phyloP scores from a whole-genome alignment of 768 basidiomycete species.

The Hygrophorus pudorinus region DNA sequence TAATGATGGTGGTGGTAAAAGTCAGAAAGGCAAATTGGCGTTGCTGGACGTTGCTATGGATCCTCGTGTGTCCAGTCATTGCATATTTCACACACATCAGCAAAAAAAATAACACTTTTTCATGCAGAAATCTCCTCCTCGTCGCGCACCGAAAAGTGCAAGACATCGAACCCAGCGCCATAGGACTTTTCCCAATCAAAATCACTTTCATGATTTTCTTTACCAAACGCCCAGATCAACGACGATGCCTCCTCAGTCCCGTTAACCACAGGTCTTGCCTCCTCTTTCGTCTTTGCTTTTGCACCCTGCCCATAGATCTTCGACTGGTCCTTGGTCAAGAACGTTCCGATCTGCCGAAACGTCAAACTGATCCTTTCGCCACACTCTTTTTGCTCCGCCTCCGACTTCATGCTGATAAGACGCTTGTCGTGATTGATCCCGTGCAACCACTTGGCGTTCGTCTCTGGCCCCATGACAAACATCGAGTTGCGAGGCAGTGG shows the following conservation, averaged over 20 bases:
- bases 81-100: too few species aligned
- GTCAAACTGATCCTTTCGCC: constrained; percentile 73
- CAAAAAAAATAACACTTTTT: too few species aligned
- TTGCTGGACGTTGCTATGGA: too few species aligned
- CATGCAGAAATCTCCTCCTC: too few species aligned
- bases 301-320: constrained; percentile 70
- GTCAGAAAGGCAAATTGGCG: too few species aligned
- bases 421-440: constrained; percentile 73
- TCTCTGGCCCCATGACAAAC: constrained; percentile 69
- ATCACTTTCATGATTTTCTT: constrained; percentile 58
- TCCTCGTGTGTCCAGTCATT: too few species aligned
- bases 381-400: constrained; percentile 41
- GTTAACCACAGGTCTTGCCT: constrained; percentile 43
- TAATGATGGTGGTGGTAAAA: too few species aligned
- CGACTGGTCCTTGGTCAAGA: constrained; percentile 39
- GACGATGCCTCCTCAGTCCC: constrained; percentile 37
- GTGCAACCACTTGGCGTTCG: constrained; percentile 70
- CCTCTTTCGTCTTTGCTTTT: constrained; percentile 45
- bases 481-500: constrained; percentile 75
- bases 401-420: constrained; percentile 37
- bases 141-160: constrained; percentile 2
- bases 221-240: constrained; percentile 57
- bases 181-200: constrained; percentile 66
- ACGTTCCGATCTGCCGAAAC: constrained; percentile 72
- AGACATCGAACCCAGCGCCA: constrained; percentile 59